Evolutionary conservation across 192 early-diverging fungal genomes (phyloP), one percentile per base, ranked within the genome.

Genomic region (Rhizoclosmatium sp.): DNA sequence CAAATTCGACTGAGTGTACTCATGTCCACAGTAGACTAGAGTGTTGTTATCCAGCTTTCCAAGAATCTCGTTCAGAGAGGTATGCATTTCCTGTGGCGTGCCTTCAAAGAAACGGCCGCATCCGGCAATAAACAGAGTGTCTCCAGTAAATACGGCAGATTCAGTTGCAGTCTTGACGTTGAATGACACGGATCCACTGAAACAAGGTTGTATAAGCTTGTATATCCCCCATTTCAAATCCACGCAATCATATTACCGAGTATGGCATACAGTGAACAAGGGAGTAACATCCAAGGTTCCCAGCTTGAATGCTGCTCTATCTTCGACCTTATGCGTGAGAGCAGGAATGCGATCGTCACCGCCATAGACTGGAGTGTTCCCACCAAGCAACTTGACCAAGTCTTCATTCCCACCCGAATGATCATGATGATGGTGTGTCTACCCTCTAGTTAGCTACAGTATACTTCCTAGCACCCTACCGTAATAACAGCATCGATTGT

Each of bases 31-130:
- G 59, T 42, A 98, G 4, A 98, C 95, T 68, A 89, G 83, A 0
- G 97, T 98, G 46, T 94, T 92, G 10, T 86, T 75, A 0, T 95
- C 96, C 19, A 99, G 85, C 1, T 69, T 65, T 0, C 86, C 94
- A 16, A 99, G 82, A 41, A 86, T 89, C 0, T 86, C 85, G 65
- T 87, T 86, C 40, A 99, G 87, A 9, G 92, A 93, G 46, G 90
- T 83, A 84, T 94, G 82, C 97, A 99, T 98, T 59, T 96, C 91
- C 45, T 85, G 79, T 0, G 94, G 86, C 0, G 92, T 93, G 12
- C 96, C 97, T 80, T 99, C 97, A 84, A 99, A 99, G 80, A 99
- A 96, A 23, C 92, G 81, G 3, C 97, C 97, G 80, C 96, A 98
- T 70, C 81, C 89, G 69, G 85, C 93, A 45, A 95, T 84, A 79